Conservation (phyloP, 2,329 filamentous ascomycete species). For the Xylariaceae sp. region DNA sequence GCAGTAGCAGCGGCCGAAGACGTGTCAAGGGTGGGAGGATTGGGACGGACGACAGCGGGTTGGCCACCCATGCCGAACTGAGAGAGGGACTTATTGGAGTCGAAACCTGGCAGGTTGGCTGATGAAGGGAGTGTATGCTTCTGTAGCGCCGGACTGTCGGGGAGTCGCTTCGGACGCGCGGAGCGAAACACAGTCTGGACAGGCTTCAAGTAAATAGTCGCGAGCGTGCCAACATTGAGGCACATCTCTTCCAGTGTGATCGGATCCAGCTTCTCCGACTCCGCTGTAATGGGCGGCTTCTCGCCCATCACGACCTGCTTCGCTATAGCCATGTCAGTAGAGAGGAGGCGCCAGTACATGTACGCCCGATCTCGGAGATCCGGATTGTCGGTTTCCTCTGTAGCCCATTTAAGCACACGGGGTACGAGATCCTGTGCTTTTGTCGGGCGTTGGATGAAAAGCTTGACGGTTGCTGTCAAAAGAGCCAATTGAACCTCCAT, state of each 20-base stretch:
- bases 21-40: conserved; percentile 21
- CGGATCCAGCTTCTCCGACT: conserved; percentile 90
- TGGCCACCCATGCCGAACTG: conserved; percentile 53
- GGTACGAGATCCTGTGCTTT: conserved; percentile 92
- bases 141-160: conserved; percentile 83
- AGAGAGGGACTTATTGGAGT: conserved; percentile 57
- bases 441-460: conserved; percentile 95
- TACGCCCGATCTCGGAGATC: conserved; percentile 93
- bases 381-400: conserved; percentile 98
- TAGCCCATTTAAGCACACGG: conserved; percentile 96
- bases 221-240: conserved; percentile 89
- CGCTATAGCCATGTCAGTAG: conserved; percentile 82
- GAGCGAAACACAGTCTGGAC: conserved; percentile 95
- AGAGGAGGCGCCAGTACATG: conserved; percentile 98
- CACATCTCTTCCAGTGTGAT: conserved; percentile 95
- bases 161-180: conserved; percentile 73
- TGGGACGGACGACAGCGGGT: conserved; percentile 45
- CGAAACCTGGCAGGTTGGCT: conserved; percentile 42
- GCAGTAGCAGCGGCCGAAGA: conserved; percentile 24
- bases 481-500: conserved; percentile 94
- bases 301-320: conserved; percentile 93
- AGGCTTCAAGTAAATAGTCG: conserved; percentile 96
- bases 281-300: conserved; percentile 93
- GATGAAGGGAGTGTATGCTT: conserved; percentile 60
- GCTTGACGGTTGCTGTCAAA: conserved; percentile 91